Percentiles rank a stretch among this genome's conserved stretches.
These are phyloP conservation scores for Ormosia emarginata DNA, from an alignment of 306 rosid species.

Conservation along the genomic window DNA sequence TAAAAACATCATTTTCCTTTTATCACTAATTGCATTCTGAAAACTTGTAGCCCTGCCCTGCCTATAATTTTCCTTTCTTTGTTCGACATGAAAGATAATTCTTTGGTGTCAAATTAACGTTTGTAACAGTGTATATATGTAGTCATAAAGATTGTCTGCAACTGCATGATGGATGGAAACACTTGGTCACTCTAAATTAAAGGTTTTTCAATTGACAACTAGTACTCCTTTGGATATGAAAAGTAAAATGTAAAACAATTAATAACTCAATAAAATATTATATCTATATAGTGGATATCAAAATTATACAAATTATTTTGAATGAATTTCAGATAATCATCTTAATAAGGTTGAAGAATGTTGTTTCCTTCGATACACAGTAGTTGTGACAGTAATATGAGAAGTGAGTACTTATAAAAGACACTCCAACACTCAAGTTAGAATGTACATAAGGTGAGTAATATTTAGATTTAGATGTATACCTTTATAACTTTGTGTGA, in stretches of 20 bases:
- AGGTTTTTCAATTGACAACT: slow-evolving; percentile 21
- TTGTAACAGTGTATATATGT: neutral
- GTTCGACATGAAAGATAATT: slow-evolving; percentile 5
- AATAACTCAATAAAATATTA: neutral
- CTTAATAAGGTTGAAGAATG: no score
- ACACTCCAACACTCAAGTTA: no score
- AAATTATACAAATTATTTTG: neutral
- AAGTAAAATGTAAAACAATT: neutral
- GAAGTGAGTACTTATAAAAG: no score
- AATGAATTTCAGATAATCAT: no score
- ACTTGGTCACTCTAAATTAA: neutral
- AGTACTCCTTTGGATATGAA: neutral
- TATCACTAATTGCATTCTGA: neutral
- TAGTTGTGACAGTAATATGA: no score
- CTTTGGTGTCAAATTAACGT: neutral
- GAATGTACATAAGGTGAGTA: no score
- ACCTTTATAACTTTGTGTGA: no score
- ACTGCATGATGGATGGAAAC: slow-evolving; percentile 30
- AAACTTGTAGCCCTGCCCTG: neutral
- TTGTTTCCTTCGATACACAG: no score
- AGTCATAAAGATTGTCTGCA: slow-evolving; percentile 6
- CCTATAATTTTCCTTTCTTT: neutral
- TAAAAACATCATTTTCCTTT: no score
- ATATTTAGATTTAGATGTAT: no score
- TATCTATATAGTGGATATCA: neutral